Percentiles rank a stretch among this genome's conserved stretches.
These are phyloP conservation scores for Rhynchospora breviuscula DNA, from an alignment of 176 grass and related monocot species.

Conservation along the genomic window DNA sequence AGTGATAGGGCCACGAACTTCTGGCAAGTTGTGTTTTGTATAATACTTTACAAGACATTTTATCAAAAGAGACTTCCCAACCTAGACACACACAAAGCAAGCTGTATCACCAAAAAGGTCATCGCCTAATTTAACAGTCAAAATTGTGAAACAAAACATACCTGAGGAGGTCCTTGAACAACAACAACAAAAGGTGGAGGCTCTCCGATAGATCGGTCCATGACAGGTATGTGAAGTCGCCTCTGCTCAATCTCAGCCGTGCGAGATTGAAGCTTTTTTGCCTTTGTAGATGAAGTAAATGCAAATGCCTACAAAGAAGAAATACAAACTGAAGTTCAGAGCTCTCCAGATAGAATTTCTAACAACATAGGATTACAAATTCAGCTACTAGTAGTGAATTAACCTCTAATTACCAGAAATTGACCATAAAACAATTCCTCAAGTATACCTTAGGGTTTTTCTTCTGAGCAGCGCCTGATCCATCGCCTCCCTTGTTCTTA, in stretches of 20 bases:
- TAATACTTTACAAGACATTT: slow-evolving; percentile 93
- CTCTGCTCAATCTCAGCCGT: slow-evolving; percentile 77
- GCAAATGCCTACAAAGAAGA: slow-evolving; percentile 67
- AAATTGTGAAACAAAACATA: slow-evolving; percentile 21
- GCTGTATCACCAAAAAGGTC: not conserved
- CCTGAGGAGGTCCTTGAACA: slow-evolving; percentile 88
- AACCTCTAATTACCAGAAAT: too few relatives aligned
- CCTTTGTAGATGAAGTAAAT: slow-evolving; percentile 78
- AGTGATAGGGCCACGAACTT: slow-evolving; percentile 88
- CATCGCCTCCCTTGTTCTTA: slow-evolving; percentile 35
- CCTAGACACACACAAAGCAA: slow-evolving; percentile 33
- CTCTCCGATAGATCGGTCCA: slow-evolving; percentile 73
- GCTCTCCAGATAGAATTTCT: not conserved
- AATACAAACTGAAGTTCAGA: slow-evolving; percentile 20
- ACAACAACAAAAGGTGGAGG: slow-evolving; percentile 90
- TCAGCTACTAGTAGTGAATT: not conserved
- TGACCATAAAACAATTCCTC: not conserved
- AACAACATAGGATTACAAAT: not conserved
- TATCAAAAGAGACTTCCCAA: slow-evolving; percentile 90
- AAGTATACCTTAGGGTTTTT: slow-evolving; percentile 76
- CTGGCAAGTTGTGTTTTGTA: slow-evolving; percentile 84
- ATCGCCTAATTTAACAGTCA: not conserved
- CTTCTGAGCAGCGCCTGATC: slow-evolving; percentile 34
- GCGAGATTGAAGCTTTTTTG: slow-evolving; percentile 71
- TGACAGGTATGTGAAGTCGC: slow-evolving; percentile 70